Evolutionary conservation across 1,284 basidiomycete species (phyloP).

Genomic region (Fomitopsis betulina): DNA sequence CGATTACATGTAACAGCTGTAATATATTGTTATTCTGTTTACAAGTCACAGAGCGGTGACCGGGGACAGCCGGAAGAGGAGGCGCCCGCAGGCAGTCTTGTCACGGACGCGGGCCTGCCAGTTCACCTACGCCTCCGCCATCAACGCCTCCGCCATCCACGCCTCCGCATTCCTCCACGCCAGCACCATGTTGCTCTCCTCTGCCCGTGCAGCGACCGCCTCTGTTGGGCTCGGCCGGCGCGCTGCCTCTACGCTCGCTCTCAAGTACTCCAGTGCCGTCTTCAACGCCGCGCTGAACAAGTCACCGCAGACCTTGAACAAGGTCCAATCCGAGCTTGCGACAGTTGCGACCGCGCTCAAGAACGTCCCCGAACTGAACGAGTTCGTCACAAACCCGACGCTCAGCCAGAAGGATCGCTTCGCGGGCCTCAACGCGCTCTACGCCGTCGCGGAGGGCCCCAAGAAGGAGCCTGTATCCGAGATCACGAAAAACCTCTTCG

Average conservation of each 20-base stretch:
- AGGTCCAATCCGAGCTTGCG: constrained; percentile 81
- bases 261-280: constrained; percentile 94
- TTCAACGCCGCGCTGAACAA: constrained; percentile 90
- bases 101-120: background rate
- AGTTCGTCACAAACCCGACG: constrained; percentile 86
- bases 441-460: constrained; percentile 51
- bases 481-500: constrained; percentile 90
- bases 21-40: background rate
- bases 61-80: background rate
- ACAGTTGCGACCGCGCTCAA: constrained; percentile 65
- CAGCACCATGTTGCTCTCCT: constrained; percentile 35
- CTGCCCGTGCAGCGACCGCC: constrained; percentile 38
- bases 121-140: constrained; percentile 2
- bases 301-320: constrained; percentile 73
- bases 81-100: background rate
- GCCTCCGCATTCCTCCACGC: constrained; percentile 8
- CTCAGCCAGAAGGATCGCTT: constrained; percentile 77
- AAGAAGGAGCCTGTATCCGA: constrained; percentile 78
- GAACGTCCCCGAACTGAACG: constrained; percentile 55
- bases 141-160: no score
- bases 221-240: constrained; percentile 53
- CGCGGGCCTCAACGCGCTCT: constrained; percentile 66
- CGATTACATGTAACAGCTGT: background rate
- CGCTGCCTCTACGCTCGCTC: constrained; percentile 67
- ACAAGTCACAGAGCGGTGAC: background rate